These are phyloP conservation scores for Tricholoma sp. DNA, from an alignment of 768 basidiomycete genomes.

Conservation along the genomic window DNA sequence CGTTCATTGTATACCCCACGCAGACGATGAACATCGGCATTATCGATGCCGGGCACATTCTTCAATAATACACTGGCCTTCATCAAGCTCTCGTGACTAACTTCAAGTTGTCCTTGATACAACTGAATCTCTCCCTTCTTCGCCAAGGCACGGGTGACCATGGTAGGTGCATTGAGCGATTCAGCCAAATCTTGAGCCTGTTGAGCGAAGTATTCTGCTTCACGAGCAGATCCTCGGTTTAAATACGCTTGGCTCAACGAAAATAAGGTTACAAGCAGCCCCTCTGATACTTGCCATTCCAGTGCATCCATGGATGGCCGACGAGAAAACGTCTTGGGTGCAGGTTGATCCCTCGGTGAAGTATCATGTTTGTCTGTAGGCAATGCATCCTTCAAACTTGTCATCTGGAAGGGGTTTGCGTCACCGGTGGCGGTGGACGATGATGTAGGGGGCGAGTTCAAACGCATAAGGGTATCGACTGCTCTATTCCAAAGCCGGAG, in stretches of 20 bases:
- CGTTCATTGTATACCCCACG: constrained; percentile 48
- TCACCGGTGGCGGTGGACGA: constrained; percentile 27
- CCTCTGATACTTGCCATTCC: constrained; percentile 75
- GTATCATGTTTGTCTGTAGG: constrained; percentile 21
- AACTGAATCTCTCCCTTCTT: constrained; percentile 68
- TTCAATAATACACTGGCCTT: constrained; percentile 43
- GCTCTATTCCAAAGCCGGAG: constrained; percentile 81
- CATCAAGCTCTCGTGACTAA: constrained; percentile 50
- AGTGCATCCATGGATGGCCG: constrained; percentile 44
- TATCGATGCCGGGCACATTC: constrained; percentile 48
- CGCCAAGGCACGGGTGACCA: constrained; percentile 61
- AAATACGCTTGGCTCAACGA: constrained; percentile 61
- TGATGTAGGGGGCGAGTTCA: constrained; percentile 34
- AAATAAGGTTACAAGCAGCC: constrained; percentile 62
- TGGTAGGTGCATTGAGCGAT: constrained; percentile 58
- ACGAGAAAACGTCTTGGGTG: constrained; percentile 21
- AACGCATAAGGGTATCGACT: constrained; percentile 57
- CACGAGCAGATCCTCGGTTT: constrained; percentile 72
- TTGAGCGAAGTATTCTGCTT: constrained; percentile 79
- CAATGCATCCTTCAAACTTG: constrained; percentile 37
- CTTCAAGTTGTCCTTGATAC: constrained; percentile 52
- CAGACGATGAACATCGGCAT: constrained; percentile 52
- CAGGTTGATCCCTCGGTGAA: constrained; percentile 14
- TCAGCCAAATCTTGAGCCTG: constrained; percentile 73
- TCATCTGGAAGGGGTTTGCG: constrained; percentile 56